Evolutionary conservation across 2,329 filamentous ascomycete species (phyloP).

Genomic region (Ustulina deusta): DNA sequence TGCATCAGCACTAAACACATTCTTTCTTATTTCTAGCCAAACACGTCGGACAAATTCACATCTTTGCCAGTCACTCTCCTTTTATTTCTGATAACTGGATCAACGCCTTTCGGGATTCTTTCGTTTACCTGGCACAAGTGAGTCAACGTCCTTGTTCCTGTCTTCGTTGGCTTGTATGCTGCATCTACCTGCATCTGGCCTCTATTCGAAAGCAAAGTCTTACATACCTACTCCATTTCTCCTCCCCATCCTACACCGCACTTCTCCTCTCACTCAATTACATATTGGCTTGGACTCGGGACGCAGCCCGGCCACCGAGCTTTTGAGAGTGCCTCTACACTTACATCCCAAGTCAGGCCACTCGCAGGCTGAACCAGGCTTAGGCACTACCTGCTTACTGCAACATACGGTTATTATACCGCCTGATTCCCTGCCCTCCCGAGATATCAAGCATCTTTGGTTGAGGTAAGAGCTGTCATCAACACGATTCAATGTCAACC

Average conservation of each 20-base stretch:
- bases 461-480: background rate
- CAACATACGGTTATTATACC: background rate
- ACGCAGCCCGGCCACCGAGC: background rate
- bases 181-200: background rate
- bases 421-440: background rate
- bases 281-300: background rate
- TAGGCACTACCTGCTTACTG: background rate
- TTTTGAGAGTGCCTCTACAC: background rate
- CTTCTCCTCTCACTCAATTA: background rate
- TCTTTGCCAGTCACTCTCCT: constrained; percentile 10
- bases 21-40: constrained; percentile 14
- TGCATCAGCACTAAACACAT: constrained; percentile 17
- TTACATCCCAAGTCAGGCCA: background rate
- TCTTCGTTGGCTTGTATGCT: background rate
- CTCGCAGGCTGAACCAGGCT: background rate
- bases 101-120: background rate
- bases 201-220: background rate
- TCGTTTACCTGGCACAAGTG: constrained; percentile 18
- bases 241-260: background rate
- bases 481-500: background rate
- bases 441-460: background rate
- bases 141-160: constrained; percentile 13
- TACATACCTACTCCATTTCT: background rate
- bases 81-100: background rate
- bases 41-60: constrained; percentile 7